These are phyloP conservation scores for Debaryomyces robertsiae DNA, from an alignment of 1,139 yeast species.

Conservation along the genomic window DNA sequence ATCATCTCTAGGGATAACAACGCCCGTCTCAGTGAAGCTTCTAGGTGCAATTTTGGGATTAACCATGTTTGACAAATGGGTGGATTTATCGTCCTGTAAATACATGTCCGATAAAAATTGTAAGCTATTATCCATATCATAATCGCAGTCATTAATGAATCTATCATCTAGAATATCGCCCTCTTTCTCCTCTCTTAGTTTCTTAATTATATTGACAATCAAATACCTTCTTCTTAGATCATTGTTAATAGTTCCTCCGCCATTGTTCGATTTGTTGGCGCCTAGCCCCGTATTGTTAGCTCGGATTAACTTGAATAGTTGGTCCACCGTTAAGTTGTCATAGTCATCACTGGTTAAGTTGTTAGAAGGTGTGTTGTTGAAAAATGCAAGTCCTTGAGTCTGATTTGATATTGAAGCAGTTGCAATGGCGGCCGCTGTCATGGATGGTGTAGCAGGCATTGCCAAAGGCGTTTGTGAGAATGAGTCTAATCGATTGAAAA, in stretches of 20 bases:
- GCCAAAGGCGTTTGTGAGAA: constrained; percentile 9
- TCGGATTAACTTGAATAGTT: constrained; percentile 39
- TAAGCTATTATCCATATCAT: constrained; percentile 48
- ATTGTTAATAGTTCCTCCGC: constrained; percentile 21
- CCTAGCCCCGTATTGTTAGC: constrained; percentile 14
- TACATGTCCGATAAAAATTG: constrained; percentile 47
- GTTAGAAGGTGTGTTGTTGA: constrained; percentile 25
- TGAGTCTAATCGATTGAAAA: constrained; percentile 6
- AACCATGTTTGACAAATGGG: constrained; percentile 20
- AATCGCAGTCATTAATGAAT: constrained; percentile 35
- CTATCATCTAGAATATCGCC: constrained; percentile 38
- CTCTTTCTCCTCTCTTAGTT: constrained; percentile 43
- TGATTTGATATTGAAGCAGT: constrained; percentile 10
- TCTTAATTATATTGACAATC: constrained; percentile 39
- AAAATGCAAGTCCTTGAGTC: constrained; percentile 19
- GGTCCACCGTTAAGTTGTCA: constrained; percentile 40
- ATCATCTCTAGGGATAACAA: constrained; percentile 83
- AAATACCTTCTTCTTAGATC: constrained; percentile 42
- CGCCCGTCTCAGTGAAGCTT: constrained; percentile 67
- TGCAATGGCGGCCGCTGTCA: constrained; percentile 22
- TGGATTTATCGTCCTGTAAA: constrained; percentile 40
- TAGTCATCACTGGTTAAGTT: constrained; percentile 44
- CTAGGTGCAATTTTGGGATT: constrained; percentile 55
- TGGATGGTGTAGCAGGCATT: constrained; percentile 6
- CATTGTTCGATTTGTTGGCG: constrained; percentile 6